A percentile compares a stretch with the other conserved stretches of the same genome.
These are phyloP conservation scores for sweet orange (Citrus sinensis) DNA, from an alignment of 345 rosid genomes.

Conservation along the genomic window DVS_A1.0 CM039162.1:30921001-30921500, in stretches of 20 bases:
- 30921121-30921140: background rate
- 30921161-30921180: slow-evolving; percentile 78
- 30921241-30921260: slow-evolving; percentile 54
- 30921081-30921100: background rate
- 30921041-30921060: background rate
- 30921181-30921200: slow-evolving; percentile 82
- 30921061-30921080: background rate
- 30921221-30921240: slow-evolving; percentile 78
- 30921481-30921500: background rate
- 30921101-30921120: background rate
- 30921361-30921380: slow-evolving; percentile 88
- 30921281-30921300: slow-evolving; percentile 67
- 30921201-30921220: slow-evolving; percentile 48
- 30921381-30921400: slow-evolving; percentile 98
- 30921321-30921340: slow-evolving; percentile 62
- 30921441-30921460: slow-evolving; percentile 70
- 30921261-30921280: slow-evolving; percentile 58
- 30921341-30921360: slow-evolving; percentile 75
- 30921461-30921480: background rate
- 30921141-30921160: slow-evolving; percentile 57
- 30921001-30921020: background rate
- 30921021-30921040: background rate
- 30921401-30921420: slow-evolving; percentile 83
- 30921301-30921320: slow-evolving; percentile 91
- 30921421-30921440: slow-evolving; percentile 87